A percentile compares a stretch with the other conserved stretches of the same genome.
phyloP scores from a whole-genome alignment of 805 yeast species.

The Danielia oregonensis region DNA sequence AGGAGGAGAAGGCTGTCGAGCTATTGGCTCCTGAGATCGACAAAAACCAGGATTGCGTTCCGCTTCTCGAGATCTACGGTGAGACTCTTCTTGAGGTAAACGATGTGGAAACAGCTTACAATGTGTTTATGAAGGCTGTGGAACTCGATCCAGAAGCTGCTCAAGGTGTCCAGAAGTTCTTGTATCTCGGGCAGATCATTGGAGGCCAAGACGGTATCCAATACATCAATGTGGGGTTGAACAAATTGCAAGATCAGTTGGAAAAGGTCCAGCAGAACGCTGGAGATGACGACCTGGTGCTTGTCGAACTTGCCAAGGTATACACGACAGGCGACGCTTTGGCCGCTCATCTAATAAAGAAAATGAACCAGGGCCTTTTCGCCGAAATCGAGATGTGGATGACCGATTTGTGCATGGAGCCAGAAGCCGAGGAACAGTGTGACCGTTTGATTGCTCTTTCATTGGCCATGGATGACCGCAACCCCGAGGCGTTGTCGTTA shows the following conservation, averaged over 20 bases:
- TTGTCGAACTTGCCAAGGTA: constrained; percentile 22
- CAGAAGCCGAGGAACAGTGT: constrained; percentile 79
- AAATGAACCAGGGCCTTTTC: constrained; percentile 72
- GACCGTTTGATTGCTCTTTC: constrained; percentile 66
- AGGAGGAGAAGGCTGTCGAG: constrained; percentile 53
- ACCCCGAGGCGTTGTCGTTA: constrained; percentile 79
- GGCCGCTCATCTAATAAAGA: constrained; percentile 42
- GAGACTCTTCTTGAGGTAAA: constrained; percentile 80
- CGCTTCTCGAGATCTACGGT: constrained; percentile 59
- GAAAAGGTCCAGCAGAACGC: constrained; percentile 27
- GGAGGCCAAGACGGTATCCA: constrained; percentile 77
- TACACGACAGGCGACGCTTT: constrained; percentile 22
- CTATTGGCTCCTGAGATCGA: constrained; percentile 37
- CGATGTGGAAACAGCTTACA: constrained; percentile 74
- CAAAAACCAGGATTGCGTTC: constrained; percentile 32
- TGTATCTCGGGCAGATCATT: constrained; percentile 85
- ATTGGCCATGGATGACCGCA: constrained; percentile 51
- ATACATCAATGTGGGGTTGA: constrained; percentile 60
- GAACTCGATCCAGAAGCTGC: constrained; percentile 65
- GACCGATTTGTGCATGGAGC: constrained; percentile 96
- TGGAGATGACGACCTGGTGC: constrained; percentile 20
- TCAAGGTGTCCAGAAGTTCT: constrained; percentile 74
- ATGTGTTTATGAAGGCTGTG: constrained; percentile 55
- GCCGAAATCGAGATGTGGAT: constrained; percentile 93
- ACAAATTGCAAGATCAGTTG: constrained; percentile 37